These are phyloP conservation scores for Collybia sordida DNA, from an alignment of 768 basidiomycete species.

Conservation along the genomic window DNA sequence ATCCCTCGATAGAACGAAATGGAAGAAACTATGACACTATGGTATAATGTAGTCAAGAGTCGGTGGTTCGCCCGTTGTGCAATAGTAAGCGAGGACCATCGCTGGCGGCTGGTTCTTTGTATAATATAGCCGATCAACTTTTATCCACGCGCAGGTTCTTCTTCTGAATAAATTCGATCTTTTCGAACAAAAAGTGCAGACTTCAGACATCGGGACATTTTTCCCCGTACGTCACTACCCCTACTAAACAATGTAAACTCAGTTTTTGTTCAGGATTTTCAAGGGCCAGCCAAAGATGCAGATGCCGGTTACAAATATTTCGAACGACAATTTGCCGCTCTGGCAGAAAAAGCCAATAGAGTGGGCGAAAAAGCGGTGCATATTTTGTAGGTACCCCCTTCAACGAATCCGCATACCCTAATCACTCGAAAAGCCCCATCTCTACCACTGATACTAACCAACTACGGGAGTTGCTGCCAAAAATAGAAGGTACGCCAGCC, in stretches of 20 bases:
- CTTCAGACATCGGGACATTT: conserved; percentile 84
- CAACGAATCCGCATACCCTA: conserved; percentile 5
- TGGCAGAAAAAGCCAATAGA: conserved; percentile 83
- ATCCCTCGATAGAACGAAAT: conserved; percentile 77
- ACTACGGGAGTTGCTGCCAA: conserved; percentile 90
- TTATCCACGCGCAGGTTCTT: conserved; percentile 58
- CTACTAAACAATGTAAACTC: background rate
- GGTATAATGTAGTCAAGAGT: conserved; percentile 97
- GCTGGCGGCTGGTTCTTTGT: background rate
- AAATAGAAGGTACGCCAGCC: conserved; percentile 76
- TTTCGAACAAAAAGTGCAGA: conserved; percentile 77
- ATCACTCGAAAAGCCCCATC: conserved; percentile 57
- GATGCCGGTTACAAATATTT: conserved; percentile 87
- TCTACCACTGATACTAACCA: conserved; percentile 89
- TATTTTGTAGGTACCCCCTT: conserved; percentile 66
- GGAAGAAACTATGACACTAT: conserved; percentile 98
- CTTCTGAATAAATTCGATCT: conserved; percentile 96
- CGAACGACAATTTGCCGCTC: conserved; percentile 75
- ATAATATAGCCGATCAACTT: background rate
- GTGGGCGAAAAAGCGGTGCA: conserved; percentile 89
- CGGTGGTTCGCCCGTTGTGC: conserved; percentile 96
- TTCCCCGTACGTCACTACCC: conserved; percentile 63
- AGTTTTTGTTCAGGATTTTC: conserved; percentile 61
- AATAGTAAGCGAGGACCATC: conserved; percentile 44
- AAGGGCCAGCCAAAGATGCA: conserved; percentile 72